Conservation (phyloP, 169 alveolate species). For the Perkinsus olseni region DNA sequence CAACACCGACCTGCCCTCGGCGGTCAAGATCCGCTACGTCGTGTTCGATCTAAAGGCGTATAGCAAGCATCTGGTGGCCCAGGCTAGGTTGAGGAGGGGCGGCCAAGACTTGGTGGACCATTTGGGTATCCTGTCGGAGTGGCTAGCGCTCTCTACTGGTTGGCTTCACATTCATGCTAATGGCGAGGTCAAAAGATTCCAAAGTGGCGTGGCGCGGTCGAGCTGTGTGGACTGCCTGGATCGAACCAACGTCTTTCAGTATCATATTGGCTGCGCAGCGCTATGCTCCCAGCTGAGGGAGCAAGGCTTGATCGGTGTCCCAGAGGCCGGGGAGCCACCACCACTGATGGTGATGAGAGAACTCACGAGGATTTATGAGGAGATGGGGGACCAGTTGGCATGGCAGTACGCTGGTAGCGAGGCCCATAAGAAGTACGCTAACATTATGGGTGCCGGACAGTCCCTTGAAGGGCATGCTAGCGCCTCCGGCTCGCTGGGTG, state of each 20-base stretch:
- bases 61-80: background rate
- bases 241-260: conserved; percentile 65
- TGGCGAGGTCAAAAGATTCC: conserved; percentile 22
- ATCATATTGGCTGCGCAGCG: background rate
- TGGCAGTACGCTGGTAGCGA: conserved; percentile 21
- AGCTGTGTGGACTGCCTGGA: conserved; percentile 94
- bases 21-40: background rate
- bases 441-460: background rate
- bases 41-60: background rate
- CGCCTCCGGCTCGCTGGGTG: background rate
- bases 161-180: background rate
- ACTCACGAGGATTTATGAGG: conserved; percentile 1
- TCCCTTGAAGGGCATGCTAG: background rate
- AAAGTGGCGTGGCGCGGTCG: conserved; percentile 80
- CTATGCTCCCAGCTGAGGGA: background rate
- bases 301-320: background rate
- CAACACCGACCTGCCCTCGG: background rate
- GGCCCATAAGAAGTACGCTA: conserved; percentile 13
- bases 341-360: background rate
- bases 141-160: background rate
- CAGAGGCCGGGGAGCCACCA: background rate
- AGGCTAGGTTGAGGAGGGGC: background rate
- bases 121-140: background rate
- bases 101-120: background rate
- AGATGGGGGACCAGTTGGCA: conserved; percentile 31